Conservation (phyloP, 345 rosid genomes). For the Ricinus communis region DNA sequence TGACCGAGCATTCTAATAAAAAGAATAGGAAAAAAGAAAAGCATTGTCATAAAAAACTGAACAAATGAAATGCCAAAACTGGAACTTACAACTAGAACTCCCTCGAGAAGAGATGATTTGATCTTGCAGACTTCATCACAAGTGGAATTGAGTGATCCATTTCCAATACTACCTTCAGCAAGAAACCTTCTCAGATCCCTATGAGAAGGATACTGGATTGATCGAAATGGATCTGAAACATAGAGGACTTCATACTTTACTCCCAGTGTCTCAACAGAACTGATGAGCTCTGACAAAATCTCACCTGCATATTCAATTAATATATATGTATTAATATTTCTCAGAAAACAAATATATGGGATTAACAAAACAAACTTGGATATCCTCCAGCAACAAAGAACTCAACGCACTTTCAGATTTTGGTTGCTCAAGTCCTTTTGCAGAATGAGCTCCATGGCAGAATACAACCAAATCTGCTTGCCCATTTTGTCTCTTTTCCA, state of each 20-base stretch:
- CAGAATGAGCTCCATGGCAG: constrained; percentile 57
- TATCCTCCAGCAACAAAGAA: constrained; percentile 13
- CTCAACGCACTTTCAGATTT: constrained; percentile 58
- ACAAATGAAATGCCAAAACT: constrained; percentile 13
- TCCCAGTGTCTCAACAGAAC: constrained; percentile 62
- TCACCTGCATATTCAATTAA: constrained; percentile 49
- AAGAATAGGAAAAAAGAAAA: too few species aligned
- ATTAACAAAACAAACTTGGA: neutral
- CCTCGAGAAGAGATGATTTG: constrained; percentile 89
- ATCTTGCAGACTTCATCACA: constrained; percentile 88
- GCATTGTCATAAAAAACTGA: neutral
- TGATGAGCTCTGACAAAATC: constrained; percentile 60
- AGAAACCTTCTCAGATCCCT: constrained; percentile 75
- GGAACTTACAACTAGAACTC: constrained; percentile 75
- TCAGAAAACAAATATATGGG: constrained; percentile 2
- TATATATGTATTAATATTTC: constrained; percentile 3
- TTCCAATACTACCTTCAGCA: constrained; percentile 55
- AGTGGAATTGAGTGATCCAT: constrained; percentile 36
- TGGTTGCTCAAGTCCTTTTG: constrained; percentile 36
- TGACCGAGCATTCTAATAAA: neutral
- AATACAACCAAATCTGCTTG: constrained; percentile 69
- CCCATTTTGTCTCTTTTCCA: constrained; percentile 56
- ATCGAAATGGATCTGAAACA: constrained; percentile 67
- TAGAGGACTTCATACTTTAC: constrained; percentile 73
- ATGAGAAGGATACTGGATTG: constrained; percentile 55